phyloP scores from a whole-genome alignment of 2,329 filamentous ascomycete species.

The Microcyclosporella mali region DNA sequence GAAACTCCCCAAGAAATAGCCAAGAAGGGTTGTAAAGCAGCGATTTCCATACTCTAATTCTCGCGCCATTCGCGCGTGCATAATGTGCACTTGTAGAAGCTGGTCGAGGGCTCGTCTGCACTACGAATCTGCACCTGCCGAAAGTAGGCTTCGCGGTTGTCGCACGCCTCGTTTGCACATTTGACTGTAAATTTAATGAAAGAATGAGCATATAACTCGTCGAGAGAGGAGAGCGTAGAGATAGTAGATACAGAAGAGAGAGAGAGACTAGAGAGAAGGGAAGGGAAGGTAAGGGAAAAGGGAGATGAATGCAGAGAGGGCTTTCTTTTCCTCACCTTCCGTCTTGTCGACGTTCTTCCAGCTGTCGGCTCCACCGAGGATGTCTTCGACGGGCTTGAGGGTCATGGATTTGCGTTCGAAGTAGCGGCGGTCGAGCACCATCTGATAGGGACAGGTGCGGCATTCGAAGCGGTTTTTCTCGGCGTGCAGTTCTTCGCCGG shows the following conservation, averaged over 20 bases:
- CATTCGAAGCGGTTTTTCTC: conserved; percentile 81
- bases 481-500: conserved; percentile 34
- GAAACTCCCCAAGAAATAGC: too few species aligned
- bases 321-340: conserved; percentile 44
- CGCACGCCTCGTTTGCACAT: conserved; percentile 75
- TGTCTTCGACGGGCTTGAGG: conserved; percentile 80
- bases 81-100: conserved; percentile 66
- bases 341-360: conserved; percentile 91
- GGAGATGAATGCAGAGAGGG: too few species aligned
- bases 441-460: conserved; percentile 90
- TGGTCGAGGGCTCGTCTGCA: conserved; percentile 98
- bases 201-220: too few species aligned
- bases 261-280: too few species aligned
- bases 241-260: too few species aligned
- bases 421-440: conserved; percentile 69
- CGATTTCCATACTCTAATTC: conserved; percentile 21
- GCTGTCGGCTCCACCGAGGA: conserved; percentile 79
- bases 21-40: neutral
- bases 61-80: conserved; percentile 43
- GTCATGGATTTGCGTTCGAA: conserved; percentile 76
- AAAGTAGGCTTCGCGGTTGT: conserved; percentile 80
- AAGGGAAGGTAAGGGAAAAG: neutral
- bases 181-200: too few species aligned
- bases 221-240: too few species aligned
- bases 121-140: conserved; percentile 96